phyloP scores from a whole-genome alignment of 768 basidiomycete genomes.

The Russula emetica region DNA sequence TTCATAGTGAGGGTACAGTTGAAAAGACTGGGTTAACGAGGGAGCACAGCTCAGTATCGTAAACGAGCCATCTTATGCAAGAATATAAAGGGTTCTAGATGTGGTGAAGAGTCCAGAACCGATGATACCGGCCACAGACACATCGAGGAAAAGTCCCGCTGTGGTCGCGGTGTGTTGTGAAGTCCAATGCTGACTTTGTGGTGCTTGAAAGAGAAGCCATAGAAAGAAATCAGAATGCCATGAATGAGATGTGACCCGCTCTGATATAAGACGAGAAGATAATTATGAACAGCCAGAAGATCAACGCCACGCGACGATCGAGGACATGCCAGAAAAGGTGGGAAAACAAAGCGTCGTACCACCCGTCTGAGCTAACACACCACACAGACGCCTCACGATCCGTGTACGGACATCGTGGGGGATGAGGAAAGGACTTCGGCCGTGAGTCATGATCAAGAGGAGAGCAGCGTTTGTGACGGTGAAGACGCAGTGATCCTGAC shows the following conservation, averaged over 20 bases:
- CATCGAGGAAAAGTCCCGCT: neutral
- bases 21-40: neutral
- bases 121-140: constrained; percentile 17
- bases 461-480: constrained; percentile 2
- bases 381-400: constrained; percentile 7
- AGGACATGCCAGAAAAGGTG: constrained; percentile 16
- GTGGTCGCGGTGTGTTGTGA: constrained; percentile 13
- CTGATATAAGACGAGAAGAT: constrained; percentile 23
- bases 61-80: neutral
- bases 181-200: neutral
- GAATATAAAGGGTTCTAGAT: neutral
- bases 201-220: constrained; percentile 3
- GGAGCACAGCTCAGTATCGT: neutral
- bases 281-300: constrained; percentile 12
- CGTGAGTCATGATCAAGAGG: constrained; percentile 2
- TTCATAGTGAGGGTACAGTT: neutral
- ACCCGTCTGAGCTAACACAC: constrained; percentile 9
- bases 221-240: constrained; percentile 16
- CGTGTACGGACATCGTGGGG: neutral
- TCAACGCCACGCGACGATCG: constrained; percentile 23
- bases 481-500: constrained; percentile 17
- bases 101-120: constrained; percentile 12
- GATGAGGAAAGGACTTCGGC: neutral
- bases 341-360: constrained; percentile 3
- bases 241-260: constrained; percentile 5